These are phyloP conservation scores for Xylaria bambusicola DNA, from an alignment of 495 filamentous ascomycete genomes.

Conservation along the genomic window DNA sequence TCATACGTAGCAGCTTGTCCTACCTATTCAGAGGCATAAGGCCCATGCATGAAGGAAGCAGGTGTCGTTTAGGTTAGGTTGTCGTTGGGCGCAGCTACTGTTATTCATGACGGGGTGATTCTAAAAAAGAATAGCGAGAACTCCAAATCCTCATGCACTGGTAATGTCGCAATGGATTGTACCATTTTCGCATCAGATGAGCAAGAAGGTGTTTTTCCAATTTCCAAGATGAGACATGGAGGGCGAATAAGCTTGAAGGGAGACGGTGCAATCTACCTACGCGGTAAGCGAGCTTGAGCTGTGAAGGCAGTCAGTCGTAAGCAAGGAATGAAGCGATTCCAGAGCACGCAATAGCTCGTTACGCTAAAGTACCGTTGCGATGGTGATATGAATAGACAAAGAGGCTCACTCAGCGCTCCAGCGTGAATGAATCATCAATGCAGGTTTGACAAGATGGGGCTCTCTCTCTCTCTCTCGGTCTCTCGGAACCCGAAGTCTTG, in stretches of 20 bases:
- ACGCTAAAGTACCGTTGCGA: not conserved
- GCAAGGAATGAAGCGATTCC: not conserved
- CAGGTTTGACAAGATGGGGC: no score
- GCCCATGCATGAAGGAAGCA: not conserved
- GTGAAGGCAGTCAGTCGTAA: not conserved
- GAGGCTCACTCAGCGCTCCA: not conserved
- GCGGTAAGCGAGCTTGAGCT: conserved; percentile 9
- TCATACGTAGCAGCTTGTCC: not conserved
- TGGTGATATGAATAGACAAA: not conserved
- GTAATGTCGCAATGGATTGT: conserved; percentile 11
- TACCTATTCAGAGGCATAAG: not conserved
- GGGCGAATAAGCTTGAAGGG: not conserved
- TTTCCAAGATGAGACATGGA: conserved; percentile 6
- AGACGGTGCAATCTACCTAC: conserved; percentile 7
- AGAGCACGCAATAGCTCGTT: not conserved
- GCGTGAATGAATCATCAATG: no score
- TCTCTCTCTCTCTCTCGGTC: not conserved
- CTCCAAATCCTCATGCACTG: not conserved
- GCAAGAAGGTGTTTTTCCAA: not conserved
- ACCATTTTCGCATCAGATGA: conserved; percentile 8
- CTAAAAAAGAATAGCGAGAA: not conserved
- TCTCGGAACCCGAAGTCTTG: not conserved
- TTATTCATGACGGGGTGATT: not conserved
- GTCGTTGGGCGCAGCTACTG: no score
- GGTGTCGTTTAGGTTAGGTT: no score